Evolutionary conservation across 257 asterid species (phyloP).

Genomic region (Scutellaria minor): DNA sequence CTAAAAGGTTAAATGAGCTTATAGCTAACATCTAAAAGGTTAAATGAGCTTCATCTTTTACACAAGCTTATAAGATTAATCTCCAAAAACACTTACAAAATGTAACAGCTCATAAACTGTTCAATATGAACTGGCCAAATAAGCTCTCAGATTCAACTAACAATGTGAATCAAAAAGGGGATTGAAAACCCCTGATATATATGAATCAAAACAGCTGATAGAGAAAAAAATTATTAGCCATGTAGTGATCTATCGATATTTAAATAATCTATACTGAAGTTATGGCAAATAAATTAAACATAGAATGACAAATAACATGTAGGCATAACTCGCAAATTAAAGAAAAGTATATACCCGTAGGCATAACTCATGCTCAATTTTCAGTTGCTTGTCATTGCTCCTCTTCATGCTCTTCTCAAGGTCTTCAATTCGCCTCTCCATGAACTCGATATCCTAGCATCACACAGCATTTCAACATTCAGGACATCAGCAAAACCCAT

Average conservation of each 20-base stretch:
- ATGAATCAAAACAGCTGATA: neutral
- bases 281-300: neutral
- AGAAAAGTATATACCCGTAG: conserved; percentile 57
- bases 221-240: neutral
- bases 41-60: neutral
- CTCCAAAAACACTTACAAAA: neutral
- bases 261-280: conserved; percentile 12
- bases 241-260: neutral
- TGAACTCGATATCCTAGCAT: conserved; percentile 86
- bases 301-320: neutral
- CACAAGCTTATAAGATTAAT: neutral
- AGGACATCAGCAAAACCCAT: conserved; percentile 24
- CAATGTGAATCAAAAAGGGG: conserved; percentile 19
- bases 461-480: conserved; percentile 30
- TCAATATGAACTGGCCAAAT: neutral
- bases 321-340: conserved; percentile 19
- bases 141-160: conserved; percentile 6
- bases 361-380: conserved; percentile 88
- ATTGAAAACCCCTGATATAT: neutral
- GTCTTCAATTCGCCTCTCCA: conserved; percentile 87
- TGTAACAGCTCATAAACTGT: neutral
- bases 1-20: neutral
- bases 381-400: conserved; percentile 97
- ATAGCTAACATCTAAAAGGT: neutral
- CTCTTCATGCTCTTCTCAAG: conserved; percentile 99